Percentiles rank a stretch among this genome's conserved stretches.
phyloP scores from a whole-genome alignment of 768 basidiomycete species.

The Serendipita sp. region DNA sequence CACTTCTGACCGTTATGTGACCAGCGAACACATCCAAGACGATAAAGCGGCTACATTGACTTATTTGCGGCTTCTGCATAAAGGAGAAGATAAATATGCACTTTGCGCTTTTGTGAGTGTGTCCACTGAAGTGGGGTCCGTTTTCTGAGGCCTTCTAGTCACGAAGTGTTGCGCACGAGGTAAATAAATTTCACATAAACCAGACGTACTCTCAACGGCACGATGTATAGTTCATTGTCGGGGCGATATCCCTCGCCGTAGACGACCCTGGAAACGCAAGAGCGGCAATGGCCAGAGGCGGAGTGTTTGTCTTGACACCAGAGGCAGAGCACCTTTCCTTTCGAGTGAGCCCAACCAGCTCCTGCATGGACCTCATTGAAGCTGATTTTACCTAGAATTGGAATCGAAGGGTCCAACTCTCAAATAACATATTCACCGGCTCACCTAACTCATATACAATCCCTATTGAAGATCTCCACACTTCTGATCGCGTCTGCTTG shows the following conservation, averaged over 20 bases:
- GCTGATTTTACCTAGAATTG: constrained; percentile 21
- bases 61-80: constrained; percentile 66
- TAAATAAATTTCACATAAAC: not conserved
- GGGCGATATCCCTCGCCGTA: constrained; percentile 65
- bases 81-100: constrained; percentile 58
- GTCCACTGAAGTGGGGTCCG: not conserved
- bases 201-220: not conserved
- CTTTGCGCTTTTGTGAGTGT: constrained; percentile 54
- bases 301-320: not conserved
- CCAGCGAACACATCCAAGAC: constrained; percentile 54
- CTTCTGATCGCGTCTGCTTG: constrained; percentile 61
- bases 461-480: constrained; percentile 42
- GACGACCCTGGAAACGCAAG: constrained; percentile 73
- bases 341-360: constrained; percentile 27
- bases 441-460: not conserved
- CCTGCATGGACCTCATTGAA: constrained; percentile 29
- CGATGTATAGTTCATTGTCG: constrained; percentile 31
- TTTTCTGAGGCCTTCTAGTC: constrained; percentile 21
- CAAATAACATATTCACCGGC: constrained; percentile 8
- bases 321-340: not conserved
- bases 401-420: constrained; percentile 13
- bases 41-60: constrained; percentile 70
- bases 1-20: not conserved
- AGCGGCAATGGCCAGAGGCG: constrained; percentile 39
- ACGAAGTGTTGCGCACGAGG: constrained; percentile 57